Conservation (phyloP, 2,329 filamentous ascomycete genomes). For the Neofusicoccum cordaticola region DNA sequence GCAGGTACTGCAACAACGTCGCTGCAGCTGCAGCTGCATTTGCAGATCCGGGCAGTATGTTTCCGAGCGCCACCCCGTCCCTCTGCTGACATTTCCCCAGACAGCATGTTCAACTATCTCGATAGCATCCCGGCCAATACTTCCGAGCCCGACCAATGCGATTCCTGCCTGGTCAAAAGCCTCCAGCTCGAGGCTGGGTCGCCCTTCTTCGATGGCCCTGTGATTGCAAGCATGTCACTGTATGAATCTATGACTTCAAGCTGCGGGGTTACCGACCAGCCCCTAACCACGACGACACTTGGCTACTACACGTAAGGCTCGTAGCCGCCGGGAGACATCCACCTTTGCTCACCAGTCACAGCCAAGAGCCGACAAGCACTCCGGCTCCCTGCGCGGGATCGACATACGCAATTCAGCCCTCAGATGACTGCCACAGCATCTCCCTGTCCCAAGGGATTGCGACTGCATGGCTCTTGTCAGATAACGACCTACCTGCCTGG, state of each 20-base stretch:
- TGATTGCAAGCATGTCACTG: not conserved
- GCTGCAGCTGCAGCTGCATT: not conserved
- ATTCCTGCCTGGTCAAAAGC: not conserved
- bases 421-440: not conserved
- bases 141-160: not conserved
- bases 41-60: not conserved
- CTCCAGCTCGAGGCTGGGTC: not conserved
- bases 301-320: not conserved
- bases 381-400: not conserved
- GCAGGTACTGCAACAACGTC: not conserved
- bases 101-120: not conserved
- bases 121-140: no score
- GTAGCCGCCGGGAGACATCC: no score
- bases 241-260: slow-evolving; percentile 9
- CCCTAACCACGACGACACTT: not conserved
- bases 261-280: not conserved
- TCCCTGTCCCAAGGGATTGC: not conserved
- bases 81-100: not conserved
- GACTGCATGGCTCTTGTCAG: not conserved
- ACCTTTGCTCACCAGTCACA: not conserved
- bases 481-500: not conserved
- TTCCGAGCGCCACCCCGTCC: no score
- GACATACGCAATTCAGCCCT: not conserved
- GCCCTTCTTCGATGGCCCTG: not conserved
- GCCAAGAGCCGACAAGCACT: not conserved